Evolutionary conservation across 257 asterid species (phyloP).

Genomic region (Prunella vulgaris): DNA sequence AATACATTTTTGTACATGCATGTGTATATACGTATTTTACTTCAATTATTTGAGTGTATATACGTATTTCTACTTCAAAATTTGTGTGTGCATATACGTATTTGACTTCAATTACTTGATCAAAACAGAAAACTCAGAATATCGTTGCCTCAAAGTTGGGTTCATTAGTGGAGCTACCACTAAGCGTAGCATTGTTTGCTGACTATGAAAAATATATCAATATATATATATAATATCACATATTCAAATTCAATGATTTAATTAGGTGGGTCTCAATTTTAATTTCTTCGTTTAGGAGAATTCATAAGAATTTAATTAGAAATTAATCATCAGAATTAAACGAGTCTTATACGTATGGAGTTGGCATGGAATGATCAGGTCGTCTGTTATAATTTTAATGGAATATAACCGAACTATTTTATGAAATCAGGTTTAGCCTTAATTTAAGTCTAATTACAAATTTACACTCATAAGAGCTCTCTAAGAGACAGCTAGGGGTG

Average conservation of each 20-base stretch:
- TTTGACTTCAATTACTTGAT: neutral
- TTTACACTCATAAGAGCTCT: too few relatives aligned
- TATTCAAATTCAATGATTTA: neutral
- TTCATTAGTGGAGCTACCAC: constrained; percentile 4
- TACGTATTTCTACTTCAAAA: too few relatives aligned
- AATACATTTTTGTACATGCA: too few relatives aligned
- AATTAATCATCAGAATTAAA: neutral
- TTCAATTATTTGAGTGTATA: too few relatives aligned
- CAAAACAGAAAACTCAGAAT: neutral
- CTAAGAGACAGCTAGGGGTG: too few relatives aligned
- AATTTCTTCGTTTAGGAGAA: neutral
- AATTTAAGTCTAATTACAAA: too few relatives aligned
- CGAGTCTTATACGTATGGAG: neutral
- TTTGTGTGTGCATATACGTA: neutral
- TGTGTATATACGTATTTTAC: too few relatives aligned
- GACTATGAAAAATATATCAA: neutral
- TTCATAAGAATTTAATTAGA: neutral
- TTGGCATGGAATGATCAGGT: neutral
- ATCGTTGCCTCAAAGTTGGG: neutral
- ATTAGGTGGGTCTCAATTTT: neutral
- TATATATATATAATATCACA: neutral
- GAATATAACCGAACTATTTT: neutral
- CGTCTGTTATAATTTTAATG: neutral
- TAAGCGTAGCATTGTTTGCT: neutral
- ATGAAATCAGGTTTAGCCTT: neutral